Base-by-base conservation (phyloP, 2,329 filamentous ascomycete genomes). In the Dactylonectria estremocensis region DNA sequence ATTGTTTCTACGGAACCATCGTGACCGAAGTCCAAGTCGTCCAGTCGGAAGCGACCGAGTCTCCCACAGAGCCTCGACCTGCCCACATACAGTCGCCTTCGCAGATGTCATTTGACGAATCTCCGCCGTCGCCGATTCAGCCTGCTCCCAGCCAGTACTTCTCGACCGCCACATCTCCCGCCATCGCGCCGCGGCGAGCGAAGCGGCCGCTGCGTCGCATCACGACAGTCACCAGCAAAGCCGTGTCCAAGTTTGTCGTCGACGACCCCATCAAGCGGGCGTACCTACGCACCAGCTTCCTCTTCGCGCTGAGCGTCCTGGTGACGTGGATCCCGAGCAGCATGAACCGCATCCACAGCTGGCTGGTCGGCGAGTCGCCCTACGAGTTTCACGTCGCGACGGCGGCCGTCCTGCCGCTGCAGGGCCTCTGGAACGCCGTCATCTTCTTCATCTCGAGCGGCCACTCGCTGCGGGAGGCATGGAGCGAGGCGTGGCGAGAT, bases 361-460 rank as follows among this genome's bases (percentile, higher is more conserved):
- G 94, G 69, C 80, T 90, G 8, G 80, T 87, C 57, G 77, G 84
- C 13, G 73, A 81, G 9, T 84, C 86, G 33, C 87, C 85, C 65
- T 95, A 90, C 77, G 87, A 86, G 11, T 88, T 94, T 57, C 92
- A 93, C 76, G 86, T 94, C 57, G 87, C 89, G 1, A 90, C 91
- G 7, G 90, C 91, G 2, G 85, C 93, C 2, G 93, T 95, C 0
- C 84, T 95, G 4, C 93, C 93, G 0, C 83, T 94, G 1, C 93
- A 95, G 78, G 93, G 93, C 1, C 88, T 94, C 35, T 95, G 93
- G 92, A 95, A 95, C 76, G 88, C 90, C 33, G 82, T 93, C 59
- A 93, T 96, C 63, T 95, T 95, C 80, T 88, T 92, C 67, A 87
- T 88, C 5, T 93, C 92, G 1, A 93, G 86, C 70, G 86, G 83